Base-by-base conservation (phyloP, 306 rosid species). In the Dicorynia guianensis region DNA sequence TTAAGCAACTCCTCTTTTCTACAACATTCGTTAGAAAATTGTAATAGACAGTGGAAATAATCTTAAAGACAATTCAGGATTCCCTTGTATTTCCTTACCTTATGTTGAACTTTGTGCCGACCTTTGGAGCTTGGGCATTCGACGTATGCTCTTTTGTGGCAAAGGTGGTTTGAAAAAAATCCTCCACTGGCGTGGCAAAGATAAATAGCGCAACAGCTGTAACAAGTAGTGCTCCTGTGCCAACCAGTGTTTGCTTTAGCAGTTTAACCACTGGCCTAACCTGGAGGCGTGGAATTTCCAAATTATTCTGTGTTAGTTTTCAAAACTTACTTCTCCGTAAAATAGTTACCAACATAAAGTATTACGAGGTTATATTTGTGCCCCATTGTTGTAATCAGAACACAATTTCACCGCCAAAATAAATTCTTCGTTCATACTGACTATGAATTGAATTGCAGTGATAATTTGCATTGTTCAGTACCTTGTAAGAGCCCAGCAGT, bases 401-500 rank as follows among this genome's bases (percentile, higher is more conserved):
- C 8, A 15, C 60, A 34, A 34, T n/a, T 35, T 20, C 34, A 39
- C 39, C 55, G 30, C 53, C 25, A 15, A 53, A 74, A 57, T 13
- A 38, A 11, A 8, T 0, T 15, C 20, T 50, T 15, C 56, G 1
- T 25, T 25, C 30, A 2, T 25, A 25, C 30, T 25, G 30, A 53
- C 36, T 20, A 40, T 67, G 15, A 48, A 63, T 70, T 76, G 57
- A 77, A 59, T 74, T 69, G 54, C 49, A 9, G 67, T 44, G 47
- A 46, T 40, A 44, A 59, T 19, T 53, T 65, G 52, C 34, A 11
- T 54, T 65, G 71, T 56, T 38, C 17, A 10, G 46, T 95, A 95
- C 99, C 99, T 92, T 95, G 88, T 89, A 95, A 73, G 99, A 92
- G 67, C 97, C 97, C 93, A 90, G 75, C 69, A 95, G 82, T 80